A percentile compares a stretch with the other conserved stretches of the same genome.
phyloP scores from a whole-genome alignment of 345 rosid species.

The Camelina laxa region DNA sequence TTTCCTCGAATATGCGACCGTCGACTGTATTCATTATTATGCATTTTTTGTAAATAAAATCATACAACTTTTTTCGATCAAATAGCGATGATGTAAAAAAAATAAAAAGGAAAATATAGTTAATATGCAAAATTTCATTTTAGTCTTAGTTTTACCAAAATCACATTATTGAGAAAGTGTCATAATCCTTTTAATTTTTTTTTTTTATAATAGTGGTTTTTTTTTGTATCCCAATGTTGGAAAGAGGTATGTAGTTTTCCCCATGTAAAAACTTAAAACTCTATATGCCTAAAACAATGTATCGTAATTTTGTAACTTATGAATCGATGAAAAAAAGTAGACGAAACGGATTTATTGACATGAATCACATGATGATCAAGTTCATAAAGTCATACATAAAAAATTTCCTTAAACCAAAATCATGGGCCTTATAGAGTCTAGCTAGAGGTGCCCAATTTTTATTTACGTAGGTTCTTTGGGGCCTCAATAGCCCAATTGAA shows the following conservation, averaged over 20 bases:
- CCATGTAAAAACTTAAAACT: too few species aligned
- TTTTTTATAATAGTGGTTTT: too few species aligned
- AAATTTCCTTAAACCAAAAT: background rate
- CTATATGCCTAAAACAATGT: background rate
- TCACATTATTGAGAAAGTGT: background rate
- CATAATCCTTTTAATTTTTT: background rate
- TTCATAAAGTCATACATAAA: background rate
- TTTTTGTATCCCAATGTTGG: background rate
- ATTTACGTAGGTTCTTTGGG: background rate
- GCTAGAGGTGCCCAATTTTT: background rate
- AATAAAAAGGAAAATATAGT: background rate
- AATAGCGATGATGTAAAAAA: background rate
- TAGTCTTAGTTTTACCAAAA: background rate
- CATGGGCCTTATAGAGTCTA: slow-evolving; percentile 24
- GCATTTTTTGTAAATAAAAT: background rate
- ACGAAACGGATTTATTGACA: background rate
- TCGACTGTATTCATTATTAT: background rate
- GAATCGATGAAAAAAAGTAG: background rate
- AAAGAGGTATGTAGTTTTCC: background rate
- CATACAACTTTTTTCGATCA: background rate
- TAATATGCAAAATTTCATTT: background rate
- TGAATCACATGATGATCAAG: background rate
- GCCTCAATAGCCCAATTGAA: too few species aligned
- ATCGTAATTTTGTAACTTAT: background rate
- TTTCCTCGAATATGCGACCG: slow-evolving; percentile 11